Conservation (phyloP, 2,329 filamentous ascomycete genomes). For the Lachnum nothofagi region DNA sequence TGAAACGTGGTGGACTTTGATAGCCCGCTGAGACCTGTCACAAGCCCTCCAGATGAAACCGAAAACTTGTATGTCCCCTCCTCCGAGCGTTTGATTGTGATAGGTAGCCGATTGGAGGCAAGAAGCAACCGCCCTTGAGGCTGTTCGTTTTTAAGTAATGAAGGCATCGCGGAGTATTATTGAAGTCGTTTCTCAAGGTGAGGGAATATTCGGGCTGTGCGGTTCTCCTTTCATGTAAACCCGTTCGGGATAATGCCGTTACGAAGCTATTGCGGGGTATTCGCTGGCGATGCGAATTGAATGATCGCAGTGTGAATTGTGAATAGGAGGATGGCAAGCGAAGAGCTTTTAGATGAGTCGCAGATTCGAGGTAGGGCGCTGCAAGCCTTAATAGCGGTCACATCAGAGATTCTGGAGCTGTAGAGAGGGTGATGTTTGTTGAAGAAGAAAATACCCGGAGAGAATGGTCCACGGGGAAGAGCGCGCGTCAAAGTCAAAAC, state of each 20-base stretch:
- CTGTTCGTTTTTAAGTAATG: constrained; percentile 21
- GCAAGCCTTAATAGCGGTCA: constrained; percentile 17
- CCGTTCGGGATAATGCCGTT: not conserved
- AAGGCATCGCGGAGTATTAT: constrained; percentile 22
- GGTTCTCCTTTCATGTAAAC: not conserved
- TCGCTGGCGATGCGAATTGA: too few relatives aligned
- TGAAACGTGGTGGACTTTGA: constrained; percentile 91
- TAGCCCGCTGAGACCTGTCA: constrained; percentile 86
- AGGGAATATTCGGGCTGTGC: not conserved
- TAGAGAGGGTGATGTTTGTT: not conserved
- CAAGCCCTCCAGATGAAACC: constrained; percentile 94
- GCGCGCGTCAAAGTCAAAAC: too few relatives aligned
- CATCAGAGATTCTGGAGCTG: constrained; percentile 1
- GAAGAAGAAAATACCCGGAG: not conserved
- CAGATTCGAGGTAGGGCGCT: constrained; percentile 3
- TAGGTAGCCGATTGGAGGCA: constrained; percentile 89
- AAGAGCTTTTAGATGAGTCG: not conserved
- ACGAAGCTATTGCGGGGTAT: too few relatives aligned
- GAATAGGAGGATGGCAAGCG: too few relatives aligned
- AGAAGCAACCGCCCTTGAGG: constrained; percentile 58
- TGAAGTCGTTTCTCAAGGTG: not conserved
- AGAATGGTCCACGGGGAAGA: not conserved
- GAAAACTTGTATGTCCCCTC: constrained; percentile 89
- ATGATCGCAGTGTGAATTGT: too few relatives aligned
- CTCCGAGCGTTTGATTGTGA: constrained; percentile 90